Evolutionary conservation across 495 filamentous ascomycete species (phyloP).

Genomic region (Bacidia gigantensis): DNA sequence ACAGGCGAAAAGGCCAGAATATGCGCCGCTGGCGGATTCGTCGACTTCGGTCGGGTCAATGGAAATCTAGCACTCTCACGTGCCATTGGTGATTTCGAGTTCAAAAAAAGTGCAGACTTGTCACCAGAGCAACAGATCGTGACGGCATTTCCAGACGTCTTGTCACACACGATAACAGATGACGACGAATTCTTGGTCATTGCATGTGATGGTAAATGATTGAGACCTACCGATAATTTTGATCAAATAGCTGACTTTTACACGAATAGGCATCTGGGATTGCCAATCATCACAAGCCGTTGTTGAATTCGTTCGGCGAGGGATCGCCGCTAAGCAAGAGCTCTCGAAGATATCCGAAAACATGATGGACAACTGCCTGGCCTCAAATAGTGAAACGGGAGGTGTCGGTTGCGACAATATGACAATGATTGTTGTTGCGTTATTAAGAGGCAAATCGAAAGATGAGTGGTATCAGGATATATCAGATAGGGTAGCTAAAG

Average conservation of each 20-base stretch:
- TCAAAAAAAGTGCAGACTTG: constrained; percentile 97
- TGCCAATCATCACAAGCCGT: constrained; percentile 97
- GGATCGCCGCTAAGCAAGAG: constrained; percentile 89
- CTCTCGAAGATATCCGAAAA: constrained; percentile 92
- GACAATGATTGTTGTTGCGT: constrained; percentile 87
- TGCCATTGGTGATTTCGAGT: constrained; percentile 97
- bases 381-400: constrained; percentile 92
- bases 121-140: constrained; percentile 96
- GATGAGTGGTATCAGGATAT: constrained; percentile 97
- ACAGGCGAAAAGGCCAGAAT: constrained; percentile 93
- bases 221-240: not conserved
- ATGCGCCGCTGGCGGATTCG: constrained; percentile 88
- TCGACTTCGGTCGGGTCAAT: constrained; percentile 94
- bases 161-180: constrained; percentile 71
- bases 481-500: constrained; percentile 83
- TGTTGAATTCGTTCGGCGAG: constrained; percentile 88
- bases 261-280: constrained; percentile 80
- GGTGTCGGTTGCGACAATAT: constrained; percentile 99
- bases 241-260: not conserved
- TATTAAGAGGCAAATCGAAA: constrained; percentile 81
- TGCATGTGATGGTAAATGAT: constrained; percentile 78
- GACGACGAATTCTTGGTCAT: constrained; percentile 96
- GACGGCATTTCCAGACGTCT: constrained; percentile 89
- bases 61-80: constrained; percentile 95
- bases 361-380: constrained; percentile 99